Percentiles rank a stretch among this genome's conserved stretches.
These are phyloP conservation scores for Trypanosoma conorhini DNA, from an alignment of 208 protist species.

Conservation along the genomic window DNA sequence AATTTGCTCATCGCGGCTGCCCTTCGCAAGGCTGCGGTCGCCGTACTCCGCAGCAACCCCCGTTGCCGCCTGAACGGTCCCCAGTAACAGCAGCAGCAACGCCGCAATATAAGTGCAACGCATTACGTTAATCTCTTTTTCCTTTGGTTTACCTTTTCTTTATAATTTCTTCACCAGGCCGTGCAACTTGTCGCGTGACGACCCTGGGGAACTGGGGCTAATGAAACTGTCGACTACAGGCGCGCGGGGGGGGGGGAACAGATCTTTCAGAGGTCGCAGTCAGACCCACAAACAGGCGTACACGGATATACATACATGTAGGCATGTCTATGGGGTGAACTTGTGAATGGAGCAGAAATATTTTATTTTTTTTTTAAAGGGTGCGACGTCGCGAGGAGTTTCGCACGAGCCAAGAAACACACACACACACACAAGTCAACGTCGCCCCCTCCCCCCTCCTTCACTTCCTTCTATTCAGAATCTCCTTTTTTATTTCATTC, in stretches of 20 bases:
- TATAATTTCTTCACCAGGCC: not conserved
- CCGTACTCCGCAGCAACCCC: constrained; percentile 16
- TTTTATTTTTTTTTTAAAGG: too few species aligned
- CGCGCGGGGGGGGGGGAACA: too few species aligned
- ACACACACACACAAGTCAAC: not conserved
- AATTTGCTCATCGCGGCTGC: constrained; percentile 62
- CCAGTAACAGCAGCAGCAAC: constrained; percentile 12
- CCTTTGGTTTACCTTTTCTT: not conserved
- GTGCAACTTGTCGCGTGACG: not conserved
- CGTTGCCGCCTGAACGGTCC: not conserved
- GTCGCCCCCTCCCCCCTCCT: not conserved
- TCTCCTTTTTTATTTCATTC: not conserved
- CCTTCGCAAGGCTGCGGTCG: constrained; percentile 34
- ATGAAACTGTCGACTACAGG: not conserved
- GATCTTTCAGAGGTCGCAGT: not conserved
- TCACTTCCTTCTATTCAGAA: not conserved
- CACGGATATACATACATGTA: not conserved
- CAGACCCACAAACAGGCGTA: not conserved
- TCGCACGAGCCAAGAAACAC: not conserved
- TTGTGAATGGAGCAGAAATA: not conserved
- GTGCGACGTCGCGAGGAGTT: not conserved
- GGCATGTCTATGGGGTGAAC: not conserved
- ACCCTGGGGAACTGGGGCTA: not conserved
- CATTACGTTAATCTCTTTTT: not conserved
- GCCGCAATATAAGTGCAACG: constrained; percentile 11